phyloP scores from a whole-genome alignment of 192 early-diverging fungal species.

The Umbelopsis vinacea region DNA sequence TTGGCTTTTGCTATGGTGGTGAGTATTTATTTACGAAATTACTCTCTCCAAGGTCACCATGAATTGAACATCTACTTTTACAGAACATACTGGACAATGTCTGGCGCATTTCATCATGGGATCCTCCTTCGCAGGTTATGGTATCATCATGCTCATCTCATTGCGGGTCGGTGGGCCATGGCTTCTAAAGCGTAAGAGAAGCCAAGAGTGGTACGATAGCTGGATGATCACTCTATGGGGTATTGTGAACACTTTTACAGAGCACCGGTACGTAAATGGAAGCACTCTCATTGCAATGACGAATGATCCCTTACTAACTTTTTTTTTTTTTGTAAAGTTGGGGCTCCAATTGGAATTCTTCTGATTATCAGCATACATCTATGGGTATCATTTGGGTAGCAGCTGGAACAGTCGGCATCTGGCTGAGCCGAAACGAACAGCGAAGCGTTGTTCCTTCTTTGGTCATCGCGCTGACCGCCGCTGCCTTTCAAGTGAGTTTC shows the following conservation, averaged over 20 bases:
- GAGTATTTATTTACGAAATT: neutral
- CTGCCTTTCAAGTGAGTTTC: constrained; percentile 49
- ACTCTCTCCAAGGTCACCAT: neutral
- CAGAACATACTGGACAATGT: constrained; percentile 66
- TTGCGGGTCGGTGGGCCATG: constrained; percentile 63
- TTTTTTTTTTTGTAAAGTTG: constrained; percentile 21
- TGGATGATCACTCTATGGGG: constrained; percentile 68
- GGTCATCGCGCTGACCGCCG: constrained; percentile 65
- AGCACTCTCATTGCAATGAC: neutral
- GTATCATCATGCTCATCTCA: constrained; percentile 59
- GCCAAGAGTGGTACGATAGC: constrained; percentile 74
- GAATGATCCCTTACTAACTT: neutral
- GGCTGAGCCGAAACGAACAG: constrained; percentile 47
- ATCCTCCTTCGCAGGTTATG: constrained; percentile 70
- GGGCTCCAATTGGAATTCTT: constrained; percentile 60
- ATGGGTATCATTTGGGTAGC: constrained; percentile 73
- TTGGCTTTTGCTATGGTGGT: constrained; percentile 67
- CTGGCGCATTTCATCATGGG: constrained; percentile 78
- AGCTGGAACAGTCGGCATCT: constrained; percentile 62
- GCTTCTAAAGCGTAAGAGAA: constrained; percentile 57
- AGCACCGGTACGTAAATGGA: constrained; percentile 59
- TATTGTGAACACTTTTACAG: constrained; percentile 72
- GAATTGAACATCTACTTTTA: neutral
- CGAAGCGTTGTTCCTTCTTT: constrained; percentile 66
- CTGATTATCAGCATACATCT: constrained; percentile 70